Evolutionary conservation across 1,284 basidiomycete genomes (phyloP).

Genomic region (Tremellales sp.): DNA sequence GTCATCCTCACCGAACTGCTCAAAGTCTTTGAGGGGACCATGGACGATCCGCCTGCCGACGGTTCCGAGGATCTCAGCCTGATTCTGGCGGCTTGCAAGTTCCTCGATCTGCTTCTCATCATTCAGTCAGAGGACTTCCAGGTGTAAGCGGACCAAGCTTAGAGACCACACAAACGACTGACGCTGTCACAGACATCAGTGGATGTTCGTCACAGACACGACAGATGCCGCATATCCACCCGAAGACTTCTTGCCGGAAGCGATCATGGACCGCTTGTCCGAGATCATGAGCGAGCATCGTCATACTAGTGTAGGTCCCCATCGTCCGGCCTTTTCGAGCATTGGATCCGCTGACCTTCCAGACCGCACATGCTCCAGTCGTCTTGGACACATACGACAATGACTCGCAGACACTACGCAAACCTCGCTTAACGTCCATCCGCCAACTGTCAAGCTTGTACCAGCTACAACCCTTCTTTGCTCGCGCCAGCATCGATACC

Average conservation of each 20-base stretch:
- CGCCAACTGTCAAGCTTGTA: conserved; percentile 73
- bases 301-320: conserved; percentile 42
- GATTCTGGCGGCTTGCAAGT: conserved; percentile 84
- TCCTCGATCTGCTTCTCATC: conserved; percentile 83
- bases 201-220: conserved; percentile 98
- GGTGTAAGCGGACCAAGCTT: conserved; percentile 59
- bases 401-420: conserved; percentile 52
- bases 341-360: neutral
- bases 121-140: conserved; percentile 97
- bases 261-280: conserved; percentile 86
- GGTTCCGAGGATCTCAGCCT: conserved; percentile 77
- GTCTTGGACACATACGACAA: neutral
- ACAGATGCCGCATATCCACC: conserved; percentile 89
- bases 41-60: conserved; percentile 55
- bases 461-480: conserved; percentile 81
- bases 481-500: conserved; percentile 75
- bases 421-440: conserved; percentile 65
- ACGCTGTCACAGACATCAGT: conserved; percentile 75
- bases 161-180: neutral
- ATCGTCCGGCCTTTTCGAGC: neutral
- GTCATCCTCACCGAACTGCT: conserved; percentile 84
- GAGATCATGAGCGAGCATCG: conserved; percentile 65
- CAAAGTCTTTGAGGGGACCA: conserved; percentile 57
- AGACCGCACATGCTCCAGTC: neutral
- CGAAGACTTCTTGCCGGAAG: conserved; percentile 74